Percentiles rank a stretch among this genome's conserved stretches.
These are phyloP conservation scores for Phytophthora foliorum DNA, from an alignment of 352 stramenopile species.

Conservation along the genomic window DNA sequence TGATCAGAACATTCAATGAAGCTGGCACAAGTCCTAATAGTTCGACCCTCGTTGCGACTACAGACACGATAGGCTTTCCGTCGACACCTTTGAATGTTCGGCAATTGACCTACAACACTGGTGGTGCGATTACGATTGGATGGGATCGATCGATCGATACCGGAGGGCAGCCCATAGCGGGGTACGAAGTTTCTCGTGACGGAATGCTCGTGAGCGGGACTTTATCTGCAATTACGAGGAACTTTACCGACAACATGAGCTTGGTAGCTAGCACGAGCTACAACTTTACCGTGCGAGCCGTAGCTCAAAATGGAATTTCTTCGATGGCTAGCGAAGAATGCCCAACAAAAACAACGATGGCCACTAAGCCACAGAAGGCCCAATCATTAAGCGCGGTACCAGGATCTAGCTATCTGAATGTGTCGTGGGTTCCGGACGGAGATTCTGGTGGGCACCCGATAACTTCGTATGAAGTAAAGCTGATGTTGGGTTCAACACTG, in stretches of 20 bases:
- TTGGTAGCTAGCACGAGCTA: conserved; percentile 56
- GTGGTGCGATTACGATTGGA: conserved; percentile 63
- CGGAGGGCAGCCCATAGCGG: conserved; percentile 53
- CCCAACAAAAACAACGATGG: conserved; percentile 38
- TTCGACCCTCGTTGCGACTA: conserved; percentile 39
- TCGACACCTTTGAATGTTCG: conserved; percentile 56
- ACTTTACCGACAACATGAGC: too few relatives aligned
- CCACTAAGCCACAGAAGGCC: conserved; percentile 48
- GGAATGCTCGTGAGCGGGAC: conserved; percentile 36
- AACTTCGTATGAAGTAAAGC: conserved; percentile 44
- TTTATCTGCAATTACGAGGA: conserved; percentile 22
- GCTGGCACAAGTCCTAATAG: conserved; percentile 56
- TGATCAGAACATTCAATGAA: conserved; percentile 45
- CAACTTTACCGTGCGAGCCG: conserved; percentile 53
- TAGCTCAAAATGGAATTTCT: conserved; percentile 47
- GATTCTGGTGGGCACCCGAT: conserved; percentile 59
- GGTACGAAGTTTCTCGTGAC: conserved; percentile 69
- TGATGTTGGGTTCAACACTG: conserved; percentile 31
- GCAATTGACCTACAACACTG: conserved; percentile 53
- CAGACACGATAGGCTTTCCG: conserved; percentile 49
- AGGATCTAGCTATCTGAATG: conserved; percentile 49
- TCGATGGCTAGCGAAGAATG: conserved; percentile 52
- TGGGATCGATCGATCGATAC: conserved; percentile 68
- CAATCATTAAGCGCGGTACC: conserved; percentile 14
- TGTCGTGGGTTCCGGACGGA: conserved; percentile 46